Base-by-base conservation (phyloP, 179 eudicot genomes). In the Sideroxylon spinosum region DNA sequence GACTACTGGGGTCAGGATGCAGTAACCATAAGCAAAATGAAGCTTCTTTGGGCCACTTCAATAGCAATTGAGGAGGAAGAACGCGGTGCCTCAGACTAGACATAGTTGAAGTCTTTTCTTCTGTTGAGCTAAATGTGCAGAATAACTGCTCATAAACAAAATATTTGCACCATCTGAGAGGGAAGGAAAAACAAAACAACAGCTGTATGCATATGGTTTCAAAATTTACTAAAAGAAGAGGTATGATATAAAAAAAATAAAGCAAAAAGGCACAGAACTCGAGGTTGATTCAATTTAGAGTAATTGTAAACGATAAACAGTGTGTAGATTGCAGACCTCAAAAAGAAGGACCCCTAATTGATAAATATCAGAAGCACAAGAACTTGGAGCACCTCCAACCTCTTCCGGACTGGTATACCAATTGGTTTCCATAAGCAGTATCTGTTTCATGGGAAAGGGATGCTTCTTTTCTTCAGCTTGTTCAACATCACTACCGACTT, bases 31-130 rank as follows among this genome's bases (percentile, higher is more conserved):
- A 84, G 85, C 99, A 95, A 89, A 95, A 94, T 16, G 98, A 89
- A 86, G 99, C 99, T 88, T 92, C 98, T 87, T 95, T 95, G 19
- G 99, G 96, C 92, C 94, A 94, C 82, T 91, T 95, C 80, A 94
- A 83, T 65, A 95, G 85, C 78, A 95, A 83, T 80, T 92, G 94
- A 28, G 99, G 99, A 57, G 99, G 99, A 74, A 95, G 97, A 74
- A 95, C 96, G 63, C 99, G 95, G 79, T 95, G 99, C 60, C 94
- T 89, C 85, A 95, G 79, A 83, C 94, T 95, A 82, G 89, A 86
- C 99, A 95, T 95, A 14, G 90, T 94, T 73, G 94, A 78, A 77
- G 89, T 84, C 86, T 94, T 95, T 82, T 94, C 98, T 86, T 92
- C 97, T 25, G 84, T 71, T 9, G 97, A 90, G 87, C 87, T 85